Base-by-base conservation (phyloP, 2,329 filamentous ascomycete genomes). In the Madurella fahalii region DNA sequence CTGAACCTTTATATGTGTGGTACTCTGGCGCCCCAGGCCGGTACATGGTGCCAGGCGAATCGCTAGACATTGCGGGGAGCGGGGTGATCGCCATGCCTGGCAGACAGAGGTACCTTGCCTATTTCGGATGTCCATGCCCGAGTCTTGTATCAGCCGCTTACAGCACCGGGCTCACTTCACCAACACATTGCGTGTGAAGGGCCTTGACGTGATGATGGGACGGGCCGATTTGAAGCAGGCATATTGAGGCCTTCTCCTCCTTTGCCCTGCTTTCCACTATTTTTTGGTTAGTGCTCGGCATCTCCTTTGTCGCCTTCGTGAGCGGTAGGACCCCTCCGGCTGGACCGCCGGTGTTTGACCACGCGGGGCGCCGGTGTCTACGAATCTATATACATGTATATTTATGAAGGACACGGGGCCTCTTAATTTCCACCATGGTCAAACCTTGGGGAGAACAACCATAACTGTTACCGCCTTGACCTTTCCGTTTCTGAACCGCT, bases 41-140 rank as follows among this genome's bases (percentile, higher is more conserved):
- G 49, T 39, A 50, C 39, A 53, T 37, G 20, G 17, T 4, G 39
- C 53, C 45, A 15, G 45, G 25, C 25, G 53, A 18, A 32, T 45
- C 16, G 34, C n/a, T 44, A 46, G 3, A 46, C 41, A 44, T 48
- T 57, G 58, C 50, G 55, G 52, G 53, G 54, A 49, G 47, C 51
- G 50, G 43, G 44, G 40, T 17, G 31, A 40, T 32, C 40, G 41
- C 39, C 54, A 32, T 25, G 52, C 47, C 37, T 31, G 47, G 41
- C 15, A 20, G n/a, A 16, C 49, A 48, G 54, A 37, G 47, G 5
- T 30, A 15, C 30, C 17, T 50, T 52, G 54, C 52, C 50, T 51
- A 25, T 56, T 58, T 42, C 37, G 46, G 51, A 51, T 43, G n/a
- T 5, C 16, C 20, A 25, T 7, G 7, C 25, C 25, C 25, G 25